Base-by-base conservation (phyloP, 192 early-diverging fungal genomes). In the Backusella tuberculispora region DNA sequence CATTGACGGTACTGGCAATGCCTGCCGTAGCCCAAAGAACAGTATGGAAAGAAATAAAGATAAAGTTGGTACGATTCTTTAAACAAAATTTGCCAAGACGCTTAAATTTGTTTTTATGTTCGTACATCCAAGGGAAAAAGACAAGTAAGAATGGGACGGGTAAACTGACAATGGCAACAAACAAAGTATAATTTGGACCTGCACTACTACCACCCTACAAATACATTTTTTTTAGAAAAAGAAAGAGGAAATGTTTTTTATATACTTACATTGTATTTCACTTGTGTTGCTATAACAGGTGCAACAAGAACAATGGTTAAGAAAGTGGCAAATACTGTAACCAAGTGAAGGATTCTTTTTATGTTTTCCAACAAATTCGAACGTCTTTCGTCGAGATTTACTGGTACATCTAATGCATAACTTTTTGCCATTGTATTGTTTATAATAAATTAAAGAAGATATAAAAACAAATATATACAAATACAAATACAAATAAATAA, bases 51-150 rank as follows among this genome's bases (percentile, higher is more conserved):
- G n/a, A 5, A 41, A 46, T 68, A 63, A 80, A 76, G 19, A 80
- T 72, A 26, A 80, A 15, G 21, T 47, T 73, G 15, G 79, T 70
- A 21, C 79, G 70, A 38, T 75, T 72, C 72, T 80, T 76, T 14
- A 80, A 26, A 41, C 66, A 73, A 17, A 80, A 80, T 65, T 80
- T 80, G 71, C 79, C 79, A 44, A 80, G 46, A n/a, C 34, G 65
- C 67, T 80, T 80, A 50, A 76, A 80, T 46, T 80, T 80, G 45
- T 76, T 73, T 38, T 80, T 29, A 7, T 34, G 69, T 44, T 80
- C 79, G 14, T 80, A 80, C 44, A 66, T 71, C 79, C 79, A 80
- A 53, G 79, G 79, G 24, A 80, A 80, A 63, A 76, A 76, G 13
- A 76, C 38, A n/a, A 80, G 68, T 43, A 73, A 40, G 19, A 76